phyloP scores from a whole-genome alignment of 1,284 basidiomycete species.

The Moesziomyces parantarcticus region DNA sequence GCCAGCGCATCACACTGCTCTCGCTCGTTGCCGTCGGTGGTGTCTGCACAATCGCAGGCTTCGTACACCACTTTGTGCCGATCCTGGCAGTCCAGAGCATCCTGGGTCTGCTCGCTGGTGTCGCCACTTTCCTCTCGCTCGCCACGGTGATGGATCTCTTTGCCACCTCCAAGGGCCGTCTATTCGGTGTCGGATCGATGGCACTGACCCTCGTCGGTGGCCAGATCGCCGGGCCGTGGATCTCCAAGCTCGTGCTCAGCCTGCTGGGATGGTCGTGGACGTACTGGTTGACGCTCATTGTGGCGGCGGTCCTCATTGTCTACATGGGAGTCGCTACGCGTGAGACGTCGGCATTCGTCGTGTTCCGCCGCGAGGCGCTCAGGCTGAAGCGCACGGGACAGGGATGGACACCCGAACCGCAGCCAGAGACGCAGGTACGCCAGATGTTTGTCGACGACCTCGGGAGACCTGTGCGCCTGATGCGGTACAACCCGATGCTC shows the following conservation, averaged over 20 bases:
- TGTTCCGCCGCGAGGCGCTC: constrained; percentile 41
- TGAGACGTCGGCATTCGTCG: constrained; percentile 31
- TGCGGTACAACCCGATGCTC: constrained; percentile 32
- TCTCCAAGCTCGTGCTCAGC: constrained; percentile 33
- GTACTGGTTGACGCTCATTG: constrained; percentile 47
- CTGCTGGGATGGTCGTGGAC: constrained; percentile 46
- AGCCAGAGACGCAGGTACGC: constrained; percentile 5
- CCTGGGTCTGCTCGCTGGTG: constrained; percentile 32
- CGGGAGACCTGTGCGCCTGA: constrained; percentile 21
- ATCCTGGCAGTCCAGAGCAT: constrained; percentile 22
- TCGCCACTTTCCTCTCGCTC: constrained; percentile 26
- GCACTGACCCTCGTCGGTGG: constrained; percentile 18
- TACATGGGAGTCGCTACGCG: constrained; percentile 28
- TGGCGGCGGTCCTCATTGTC: constrained; percentile 31
- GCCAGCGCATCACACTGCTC: constrained; percentile 31
- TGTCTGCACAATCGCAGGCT: constrained; percentile 40
- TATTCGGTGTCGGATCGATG: constrained; percentile 24
- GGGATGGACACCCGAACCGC: constrained; percentile 51
- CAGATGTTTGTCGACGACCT: constrained; percentile 28
- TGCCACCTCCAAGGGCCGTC: constrained; percentile 26
- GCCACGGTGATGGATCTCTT: constrained; percentile 46
- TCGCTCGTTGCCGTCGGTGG: constrained; percentile 26
- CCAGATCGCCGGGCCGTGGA: constrained; percentile 50
- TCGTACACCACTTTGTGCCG: constrained; percentile 16
- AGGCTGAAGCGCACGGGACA: constrained; percentile 17